These are phyloP conservation scores for Oryza australiensis DNA, from an alignment of 176 grass and related monocot species.

Conservation along the genomic window DNA sequence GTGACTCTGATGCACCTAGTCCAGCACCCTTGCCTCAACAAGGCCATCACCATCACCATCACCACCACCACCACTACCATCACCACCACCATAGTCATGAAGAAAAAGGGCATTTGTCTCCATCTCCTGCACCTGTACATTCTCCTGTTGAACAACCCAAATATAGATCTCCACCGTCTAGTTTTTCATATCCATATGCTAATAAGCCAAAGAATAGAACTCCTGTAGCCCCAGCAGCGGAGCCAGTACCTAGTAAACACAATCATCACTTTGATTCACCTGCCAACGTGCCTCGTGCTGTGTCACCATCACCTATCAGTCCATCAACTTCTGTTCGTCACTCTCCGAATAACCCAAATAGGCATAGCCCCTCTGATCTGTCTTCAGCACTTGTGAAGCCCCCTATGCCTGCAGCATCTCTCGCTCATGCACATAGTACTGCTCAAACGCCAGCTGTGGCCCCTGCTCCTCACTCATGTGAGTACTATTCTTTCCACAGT, in stretches of 20 bases:
- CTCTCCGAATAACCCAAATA: constrained; percentile 17
- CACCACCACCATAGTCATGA: constrained; percentile 31
- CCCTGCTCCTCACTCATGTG: constrained; percentile 40
- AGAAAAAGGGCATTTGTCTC: constrained; percentile 36
- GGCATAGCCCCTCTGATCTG: constrained; percentile 16
- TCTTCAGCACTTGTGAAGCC: constrained; percentile 16
- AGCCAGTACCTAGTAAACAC: constrained; percentile 31
- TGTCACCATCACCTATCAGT: constrained; percentile 27
- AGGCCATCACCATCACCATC: constrained; percentile 23
- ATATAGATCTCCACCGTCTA: constrained; percentile 46
- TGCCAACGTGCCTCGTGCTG: too few relatives aligned
- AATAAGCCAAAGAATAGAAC: constrained; percentile 45
- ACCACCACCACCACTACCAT: constrained; percentile 1
- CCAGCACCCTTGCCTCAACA: constrained; percentile 55
- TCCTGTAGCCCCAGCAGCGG: constrained; percentile 30
- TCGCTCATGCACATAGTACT: constrained; percentile 27
- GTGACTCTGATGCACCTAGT: constrained; percentile 50
- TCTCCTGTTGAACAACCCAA: constrained; percentile 32
- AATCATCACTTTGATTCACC: constrained; percentile 46
- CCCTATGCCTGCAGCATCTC: constrained; percentile 5
- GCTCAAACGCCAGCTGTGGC: constrained; percentile 15
- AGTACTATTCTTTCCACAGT: constrained; percentile 20
- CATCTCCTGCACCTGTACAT: constrained; percentile 51
- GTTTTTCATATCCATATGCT: constrained; percentile 37
- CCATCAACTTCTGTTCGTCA: constrained; percentile 34